phyloP scores from a whole-genome alignment of 164 flowering plant genomes.

The Macadamia integrifolia region DNA sequence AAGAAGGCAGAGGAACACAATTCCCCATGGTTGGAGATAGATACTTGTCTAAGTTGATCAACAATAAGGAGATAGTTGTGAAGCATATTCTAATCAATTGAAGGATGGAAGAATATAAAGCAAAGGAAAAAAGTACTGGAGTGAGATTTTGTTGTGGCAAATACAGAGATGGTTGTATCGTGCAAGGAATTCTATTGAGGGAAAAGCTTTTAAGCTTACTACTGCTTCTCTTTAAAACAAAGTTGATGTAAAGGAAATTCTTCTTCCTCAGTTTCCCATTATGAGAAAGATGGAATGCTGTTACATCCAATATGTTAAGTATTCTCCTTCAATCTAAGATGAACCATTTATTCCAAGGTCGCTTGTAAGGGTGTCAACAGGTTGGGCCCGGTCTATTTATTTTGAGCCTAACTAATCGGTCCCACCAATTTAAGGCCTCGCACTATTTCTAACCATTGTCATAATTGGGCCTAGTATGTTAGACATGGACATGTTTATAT shows the following conservation, averaged over 20 bases:
- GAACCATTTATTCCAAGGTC: background rate
- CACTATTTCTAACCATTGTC: no score
- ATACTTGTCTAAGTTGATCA: background rate
- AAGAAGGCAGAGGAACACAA: conserved; percentile 12
- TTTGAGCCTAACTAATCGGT: background rate
- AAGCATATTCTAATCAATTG: background rate
- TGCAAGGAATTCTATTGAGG: background rate
- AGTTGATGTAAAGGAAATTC: no score
- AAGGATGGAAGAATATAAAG: no score
- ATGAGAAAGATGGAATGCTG: no score
- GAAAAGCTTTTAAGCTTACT: background rate
- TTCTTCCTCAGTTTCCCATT: no score
- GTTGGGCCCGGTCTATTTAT: background rate
- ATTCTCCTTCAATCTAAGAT: no score
- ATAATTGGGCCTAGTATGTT: no score
- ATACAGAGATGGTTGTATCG: background rate
- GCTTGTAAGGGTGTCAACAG: no score
- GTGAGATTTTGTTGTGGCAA: background rate
- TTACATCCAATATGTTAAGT: no score
- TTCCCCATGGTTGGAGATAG: conserved; percentile 28
- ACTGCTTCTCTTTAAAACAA: background rate
- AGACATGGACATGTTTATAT: no score
- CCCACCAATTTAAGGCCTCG: background rate
- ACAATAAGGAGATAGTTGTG: background rate
- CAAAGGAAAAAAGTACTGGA: background rate